phyloP scores from a whole-genome alignment of 148 eudicot genomes.

The Simmondsia chinensis region DNA sequence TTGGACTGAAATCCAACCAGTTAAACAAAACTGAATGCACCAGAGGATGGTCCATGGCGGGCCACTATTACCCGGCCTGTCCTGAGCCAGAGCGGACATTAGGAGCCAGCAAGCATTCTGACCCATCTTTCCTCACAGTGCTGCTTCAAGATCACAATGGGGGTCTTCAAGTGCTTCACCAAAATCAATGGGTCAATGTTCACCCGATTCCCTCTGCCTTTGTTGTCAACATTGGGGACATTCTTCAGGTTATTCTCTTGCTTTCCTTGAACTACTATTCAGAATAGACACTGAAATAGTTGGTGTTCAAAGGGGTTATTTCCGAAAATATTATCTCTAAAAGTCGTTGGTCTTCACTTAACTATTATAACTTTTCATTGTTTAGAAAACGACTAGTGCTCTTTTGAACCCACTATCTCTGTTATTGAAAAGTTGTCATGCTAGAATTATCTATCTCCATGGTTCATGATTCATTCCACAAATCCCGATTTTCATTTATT shows the following conservation, averaged over 20 bases:
- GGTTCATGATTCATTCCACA: no score
- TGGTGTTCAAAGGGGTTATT: no score
- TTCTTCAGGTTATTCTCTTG: constrained; percentile 10
- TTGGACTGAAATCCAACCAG: constrained; percentile 13
- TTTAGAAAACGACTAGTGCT: no score
- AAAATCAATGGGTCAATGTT: constrained; percentile 15
- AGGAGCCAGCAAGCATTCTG: constrained; percentile 17
- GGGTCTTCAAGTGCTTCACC: constrained; percentile 19
- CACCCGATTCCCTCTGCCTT: constrained; percentile 6
- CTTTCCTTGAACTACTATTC: no score
- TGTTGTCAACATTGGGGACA: constrained; percentile 13
- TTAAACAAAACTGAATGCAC: constrained; percentile 13
- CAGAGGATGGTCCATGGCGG: background rate
- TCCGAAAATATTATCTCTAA: no score
- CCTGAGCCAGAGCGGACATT: constrained; percentile 16
- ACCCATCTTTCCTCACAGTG: constrained; percentile 15
- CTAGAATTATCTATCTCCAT: no score
- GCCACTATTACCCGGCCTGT: constrained; percentile 21
- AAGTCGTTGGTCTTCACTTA: no score
- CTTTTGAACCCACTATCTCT: no score
- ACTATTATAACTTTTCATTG: no score
- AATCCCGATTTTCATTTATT: no score
- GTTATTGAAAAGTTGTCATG: no score
- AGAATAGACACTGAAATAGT: no score
- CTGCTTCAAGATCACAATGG: constrained; percentile 15